phyloP scores from a whole-genome alignment of 2,329 filamentous ascomycete species.

The Xylaria hypoxylon region DNA sequence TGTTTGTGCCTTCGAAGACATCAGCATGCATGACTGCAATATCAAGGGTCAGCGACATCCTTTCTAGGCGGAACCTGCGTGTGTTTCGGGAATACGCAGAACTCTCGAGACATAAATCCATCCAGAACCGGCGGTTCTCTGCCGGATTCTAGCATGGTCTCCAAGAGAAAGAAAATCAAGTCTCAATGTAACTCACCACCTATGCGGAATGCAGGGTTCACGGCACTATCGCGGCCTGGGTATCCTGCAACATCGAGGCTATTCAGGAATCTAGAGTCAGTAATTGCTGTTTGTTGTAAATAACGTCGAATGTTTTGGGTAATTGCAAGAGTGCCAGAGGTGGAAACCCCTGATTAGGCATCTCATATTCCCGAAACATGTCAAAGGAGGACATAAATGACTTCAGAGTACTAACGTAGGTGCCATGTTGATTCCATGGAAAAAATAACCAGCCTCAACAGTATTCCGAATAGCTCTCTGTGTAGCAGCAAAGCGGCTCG shows the following conservation, averaged over 20 bases:
- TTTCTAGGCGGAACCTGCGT: background rate
- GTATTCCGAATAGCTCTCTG: constrained; percentile 52
- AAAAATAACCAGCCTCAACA: constrained; percentile 53
- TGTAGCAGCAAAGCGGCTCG: constrained; percentile 42
- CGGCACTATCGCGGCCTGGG: constrained; percentile 49
- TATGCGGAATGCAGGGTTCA: constrained; percentile 60
- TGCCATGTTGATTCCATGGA: constrained; percentile 51
- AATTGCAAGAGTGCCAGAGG: background rate
- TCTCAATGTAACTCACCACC: constrained; percentile 30
- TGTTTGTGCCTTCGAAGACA: constrained; percentile 43
- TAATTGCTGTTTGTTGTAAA: background rate
- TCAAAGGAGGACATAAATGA: background rate
- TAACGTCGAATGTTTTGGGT: background rate
- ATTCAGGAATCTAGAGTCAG: background rate
- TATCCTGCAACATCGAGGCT: constrained; percentile 49
- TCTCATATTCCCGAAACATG: background rate
- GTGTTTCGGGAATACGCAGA: constrained; percentile 3
- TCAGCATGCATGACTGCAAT: constrained; percentile 50
- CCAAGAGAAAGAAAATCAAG: background rate
- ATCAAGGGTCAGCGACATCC: constrained; percentile 10
- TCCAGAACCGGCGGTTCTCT: background rate
- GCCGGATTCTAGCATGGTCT: background rate
- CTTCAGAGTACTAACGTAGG: constrained; percentile 34
- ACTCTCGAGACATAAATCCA: background rate
- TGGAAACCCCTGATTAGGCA: no score